Evolutionary conservation across 768 basidiomycete species (phyloP).

Genomic region (Boletus rufocinnamomeus): DNA sequence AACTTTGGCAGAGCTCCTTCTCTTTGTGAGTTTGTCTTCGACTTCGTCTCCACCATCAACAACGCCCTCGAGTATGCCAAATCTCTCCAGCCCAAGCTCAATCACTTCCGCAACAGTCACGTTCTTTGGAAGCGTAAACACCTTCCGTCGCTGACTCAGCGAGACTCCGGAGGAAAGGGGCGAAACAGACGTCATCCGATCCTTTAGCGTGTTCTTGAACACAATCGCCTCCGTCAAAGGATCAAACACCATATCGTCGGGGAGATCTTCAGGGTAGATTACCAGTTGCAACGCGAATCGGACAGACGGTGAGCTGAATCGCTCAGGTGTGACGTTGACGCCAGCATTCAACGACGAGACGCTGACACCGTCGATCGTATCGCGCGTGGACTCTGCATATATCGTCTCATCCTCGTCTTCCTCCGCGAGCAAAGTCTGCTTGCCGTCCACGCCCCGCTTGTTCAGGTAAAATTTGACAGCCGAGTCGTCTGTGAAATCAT

Average conservation of each 20-base stretch:
- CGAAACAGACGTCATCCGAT: conserved; percentile 45
- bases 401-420: conserved; percentile 45
- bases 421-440: conserved; percentile 48
- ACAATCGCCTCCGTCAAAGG: conserved; percentile 91
- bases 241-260: conserved; percentile 95
- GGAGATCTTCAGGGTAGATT: conserved; percentile 88
- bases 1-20: conserved; percentile 75
- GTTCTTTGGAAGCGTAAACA: conserved; percentile 92
- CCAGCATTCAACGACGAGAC: conserved; percentile 26
- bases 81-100: conserved; percentile 87
- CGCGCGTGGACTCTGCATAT: conserved; percentile 39
- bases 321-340: conserved; percentile 59
- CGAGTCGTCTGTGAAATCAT: conserved; percentile 96
- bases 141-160: conserved; percentile 67
- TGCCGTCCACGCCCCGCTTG: conserved; percentile 48
- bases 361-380: conserved; percentile 32
- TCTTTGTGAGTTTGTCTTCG: conserved; percentile 86
- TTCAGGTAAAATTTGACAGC: conserved; percentile 97
- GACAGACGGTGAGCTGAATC: conserved; percentile 80
- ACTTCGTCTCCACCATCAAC: conserved; percentile 98
- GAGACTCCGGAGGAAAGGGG: conserved; percentile 55
- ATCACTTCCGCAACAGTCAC: conserved; percentile 96
- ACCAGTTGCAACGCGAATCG: conserved; percentile 85
- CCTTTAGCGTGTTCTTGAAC: conserved; percentile 72
- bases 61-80: conserved; percentile 95